Evolutionary conservation across 2,329 filamentous ascomycete species (phyloP).

Genomic region (Ramularia endophylla): DNA sequence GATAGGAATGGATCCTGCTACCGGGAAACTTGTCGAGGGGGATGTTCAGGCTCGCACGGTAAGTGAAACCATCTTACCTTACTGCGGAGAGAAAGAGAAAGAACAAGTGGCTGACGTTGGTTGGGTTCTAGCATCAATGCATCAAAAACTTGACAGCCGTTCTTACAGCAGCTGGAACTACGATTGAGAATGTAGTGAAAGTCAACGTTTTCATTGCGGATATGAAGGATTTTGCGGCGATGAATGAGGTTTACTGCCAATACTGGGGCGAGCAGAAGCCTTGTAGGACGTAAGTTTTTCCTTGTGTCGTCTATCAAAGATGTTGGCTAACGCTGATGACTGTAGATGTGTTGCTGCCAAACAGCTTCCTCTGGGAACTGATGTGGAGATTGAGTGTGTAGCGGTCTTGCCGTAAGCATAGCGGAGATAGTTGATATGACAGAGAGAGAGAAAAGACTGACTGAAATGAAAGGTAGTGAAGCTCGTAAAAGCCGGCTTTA

Average conservation of each 20-base stretch:
- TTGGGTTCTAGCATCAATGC: constrained; percentile 41
- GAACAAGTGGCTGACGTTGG: not conserved
- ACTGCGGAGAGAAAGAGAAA: not conserved
- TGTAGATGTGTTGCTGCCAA: constrained; percentile 47
- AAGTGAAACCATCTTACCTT: constrained; percentile 23
- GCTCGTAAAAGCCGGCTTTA: not conserved
- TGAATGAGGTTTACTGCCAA: constrained; percentile 49
- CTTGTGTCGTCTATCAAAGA: not conserved
- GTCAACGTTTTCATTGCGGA: constrained; percentile 60
- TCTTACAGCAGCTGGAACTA: constrained; percentile 55
- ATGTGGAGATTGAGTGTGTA: constrained; percentile 51
- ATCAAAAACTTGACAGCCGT: constrained; percentile 55
- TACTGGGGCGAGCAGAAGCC: constrained; percentile 31
- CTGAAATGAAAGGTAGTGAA: not conserved
- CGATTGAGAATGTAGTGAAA: constrained; percentile 58
- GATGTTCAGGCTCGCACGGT: constrained; percentile 52
- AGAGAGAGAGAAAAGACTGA: constrained; percentile 7
- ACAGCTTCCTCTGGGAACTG: constrained; percentile 45
- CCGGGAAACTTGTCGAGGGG: constrained; percentile 50
- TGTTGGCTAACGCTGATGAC: constrained; percentile 12
- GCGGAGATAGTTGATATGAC: no score
- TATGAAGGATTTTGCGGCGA: constrained; percentile 58
- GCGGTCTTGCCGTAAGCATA: constrained; percentile 32
- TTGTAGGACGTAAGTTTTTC: constrained; percentile 26
- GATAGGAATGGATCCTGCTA: constrained; percentile 53